Base-by-base conservation (phyloP, 2,329 filamentous ascomycete species). In the Fusarium bulbicola region DNA sequence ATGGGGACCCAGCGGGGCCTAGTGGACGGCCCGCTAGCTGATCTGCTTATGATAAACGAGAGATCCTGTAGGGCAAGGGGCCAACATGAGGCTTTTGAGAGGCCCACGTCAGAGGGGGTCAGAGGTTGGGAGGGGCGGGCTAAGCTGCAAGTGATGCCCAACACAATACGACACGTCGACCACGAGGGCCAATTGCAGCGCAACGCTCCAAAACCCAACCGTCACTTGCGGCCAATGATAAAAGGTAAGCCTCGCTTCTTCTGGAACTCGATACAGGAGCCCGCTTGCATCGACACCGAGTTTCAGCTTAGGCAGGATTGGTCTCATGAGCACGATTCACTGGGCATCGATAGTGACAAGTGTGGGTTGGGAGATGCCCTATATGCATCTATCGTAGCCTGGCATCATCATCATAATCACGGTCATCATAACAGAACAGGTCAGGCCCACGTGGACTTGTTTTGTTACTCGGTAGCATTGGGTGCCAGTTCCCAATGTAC, bases 301-400 rank as follows among this genome's bases (percentile, higher is more conserved):
- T 63, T 72, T 72, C 67, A 71, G 45, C 47, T 63, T 70, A 57
- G 61, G 68, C 66, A 61, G 39, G 54, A 68, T 47, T 36, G 56
- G 36, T 59, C 60, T 68, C 50, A 53, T 66, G 59, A 62, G 59
- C 32, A 58, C 32, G 26, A 68, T 68, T 56, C 45, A 70, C 65
- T 73, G 70, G 70, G 70, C 70, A 73, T 53, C 70, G 70, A 74
- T 45, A 46, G 63, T 54, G 70, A 74, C 70, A 73, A 60, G 61
- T 64, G 63, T 50, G 54, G 58, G 62, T 63, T 63, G 61, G 62
- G 49, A 71, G 54, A 59, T 62, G 70, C 70, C 70, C 56, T 73
- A 60, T 73, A 71, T 73, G 70, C 70, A 73, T 56, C 62, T 54
- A 14, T 66, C n/a, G 24, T 40, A 26, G 43, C 56, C 63, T 50